Evolutionary conservation across 2,329 filamentous ascomycete genomes (phyloP), one percentile per base, ranked within the genome.

Genomic region (Penicillium sclerotigenum): DNA sequence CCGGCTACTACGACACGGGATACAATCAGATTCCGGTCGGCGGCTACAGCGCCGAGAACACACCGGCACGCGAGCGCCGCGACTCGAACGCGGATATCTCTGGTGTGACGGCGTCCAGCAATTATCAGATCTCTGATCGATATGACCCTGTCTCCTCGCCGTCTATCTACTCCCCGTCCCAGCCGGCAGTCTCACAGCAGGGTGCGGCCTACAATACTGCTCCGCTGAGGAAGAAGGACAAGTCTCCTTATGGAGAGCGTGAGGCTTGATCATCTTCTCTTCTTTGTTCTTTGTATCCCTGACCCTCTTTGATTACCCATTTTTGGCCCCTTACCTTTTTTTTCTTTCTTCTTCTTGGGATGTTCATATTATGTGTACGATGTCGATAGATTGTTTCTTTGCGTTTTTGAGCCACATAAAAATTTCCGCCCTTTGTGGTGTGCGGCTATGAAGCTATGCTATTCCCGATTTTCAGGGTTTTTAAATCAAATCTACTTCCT

Each of bases 81-180:
- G 96, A 5, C 4, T 51, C 48, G 10, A 28, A 51, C 20, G 20
- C 48, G 7, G 7, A 91, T 72, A 90, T 95, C 76, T 90, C 87
- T 47, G 91, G 90, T 1, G 37, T 59, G 37, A 57, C 60, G 1
- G 48, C 61, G 3, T 41, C 40, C 40, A 61, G 60, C 14, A 54
- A 58, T 14, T 65, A 65, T 26, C 60, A 63, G 36, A 33, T 57
- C 14, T 47, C 51, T 8, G 59, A 64, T 5, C 62, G 75, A 79
- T 96, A 51, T 87, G 92, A 78, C 81, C 90, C 13, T 87, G 93
- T 71, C 80, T 96, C 43, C 82, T 89, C 3, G 86, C 88, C 5
- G 76, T 92, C 24, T 87, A 88, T 0, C 76, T 95, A 41, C 89
- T 86, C 73, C 83, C 90, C 43, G 88, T 93, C 70, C 4, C 57